Evolutionary conservation across 2,329 filamentous ascomycete species (phyloP).

Genomic region (Pezicula rhizophila): DNA sequence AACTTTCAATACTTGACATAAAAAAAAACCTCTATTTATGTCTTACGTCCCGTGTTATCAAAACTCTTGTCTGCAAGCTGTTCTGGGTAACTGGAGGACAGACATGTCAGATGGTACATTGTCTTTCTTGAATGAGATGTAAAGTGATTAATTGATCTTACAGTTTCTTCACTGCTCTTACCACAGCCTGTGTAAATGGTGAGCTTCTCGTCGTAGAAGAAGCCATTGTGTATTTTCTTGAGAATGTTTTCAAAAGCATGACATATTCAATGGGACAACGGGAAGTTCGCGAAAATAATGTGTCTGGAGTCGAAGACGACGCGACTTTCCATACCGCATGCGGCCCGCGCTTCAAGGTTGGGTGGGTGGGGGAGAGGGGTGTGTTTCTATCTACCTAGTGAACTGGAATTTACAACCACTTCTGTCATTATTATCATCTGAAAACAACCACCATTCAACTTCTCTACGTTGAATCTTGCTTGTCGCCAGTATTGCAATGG

Average conservation of each 20-base stretch:
- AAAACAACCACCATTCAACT: not conserved
- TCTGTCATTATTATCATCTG: no score
- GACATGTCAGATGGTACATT: conserved; percentile 5
- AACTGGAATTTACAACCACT: no score
- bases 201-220: conserved; percentile 14
- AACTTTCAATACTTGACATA: not conserved
- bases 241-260: conserved; percentile 6
- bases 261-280: not conserved
- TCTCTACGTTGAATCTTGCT: not conserved
- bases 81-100: conserved; percentile 68
- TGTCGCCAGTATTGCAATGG: conserved; percentile 36
- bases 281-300: no score
- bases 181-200: conserved; percentile 59
- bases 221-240: conserved; percentile 16
- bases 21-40: not conserved
- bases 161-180: conserved; percentile 74
- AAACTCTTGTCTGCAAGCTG: conserved; percentile 82
- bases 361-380: no score
- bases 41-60: conserved; percentile 81
- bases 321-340: no score
- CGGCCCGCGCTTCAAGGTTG: no score
- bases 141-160: conserved; percentile 41
- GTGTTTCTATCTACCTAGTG: no score
- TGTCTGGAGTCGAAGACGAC: no score
- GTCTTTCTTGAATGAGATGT: not conserved